Percentiles rank a stretch among this genome's conserved stretches.
phyloP scores from a whole-genome alignment of 2,329 filamentous ascomycete species.

The Trichophaea hybrida region DNA sequence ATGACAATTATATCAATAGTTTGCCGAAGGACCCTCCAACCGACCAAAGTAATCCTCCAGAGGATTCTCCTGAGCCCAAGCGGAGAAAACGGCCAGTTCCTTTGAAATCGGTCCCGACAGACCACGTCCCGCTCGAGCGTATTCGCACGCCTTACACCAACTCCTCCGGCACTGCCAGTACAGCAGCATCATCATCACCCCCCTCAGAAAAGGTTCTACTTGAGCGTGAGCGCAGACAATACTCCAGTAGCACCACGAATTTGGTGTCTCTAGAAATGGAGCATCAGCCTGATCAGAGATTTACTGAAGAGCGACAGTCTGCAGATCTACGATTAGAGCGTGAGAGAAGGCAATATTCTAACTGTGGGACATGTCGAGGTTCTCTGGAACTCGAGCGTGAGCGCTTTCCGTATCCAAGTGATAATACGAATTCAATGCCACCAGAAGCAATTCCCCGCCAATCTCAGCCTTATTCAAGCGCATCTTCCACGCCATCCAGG shows the following conservation, averaged over 20 bases:
- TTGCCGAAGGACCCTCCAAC: background rate
- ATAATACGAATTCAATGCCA: background rate
- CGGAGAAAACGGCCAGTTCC: background rate
- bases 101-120: background rate
- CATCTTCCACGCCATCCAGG: background rate
- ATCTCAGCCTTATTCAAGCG: background rate
- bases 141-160: constrained; percentile 1
- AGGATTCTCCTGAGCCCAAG: background rate
- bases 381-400: background rate
- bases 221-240: constrained; percentile 4
- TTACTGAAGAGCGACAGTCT: background rate
- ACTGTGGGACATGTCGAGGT: background rate
- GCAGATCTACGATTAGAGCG: background rate
- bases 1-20: background rate
- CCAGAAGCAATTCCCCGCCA: background rate
- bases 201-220: constrained; percentile 1
- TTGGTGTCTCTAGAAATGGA: background rate
- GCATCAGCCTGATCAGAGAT: too few relatives aligned
- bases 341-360: background rate
- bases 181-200: constrained; percentile 1
- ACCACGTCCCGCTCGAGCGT: constrained; percentile 1
- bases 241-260: background rate
- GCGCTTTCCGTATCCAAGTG: background rate
- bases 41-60: background rate
- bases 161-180: background rate